These are phyloP conservation scores for Solanum lycopersicoides DNA, from an alignment of 257 asterid species.

Conservation along the genomic window DNA sequence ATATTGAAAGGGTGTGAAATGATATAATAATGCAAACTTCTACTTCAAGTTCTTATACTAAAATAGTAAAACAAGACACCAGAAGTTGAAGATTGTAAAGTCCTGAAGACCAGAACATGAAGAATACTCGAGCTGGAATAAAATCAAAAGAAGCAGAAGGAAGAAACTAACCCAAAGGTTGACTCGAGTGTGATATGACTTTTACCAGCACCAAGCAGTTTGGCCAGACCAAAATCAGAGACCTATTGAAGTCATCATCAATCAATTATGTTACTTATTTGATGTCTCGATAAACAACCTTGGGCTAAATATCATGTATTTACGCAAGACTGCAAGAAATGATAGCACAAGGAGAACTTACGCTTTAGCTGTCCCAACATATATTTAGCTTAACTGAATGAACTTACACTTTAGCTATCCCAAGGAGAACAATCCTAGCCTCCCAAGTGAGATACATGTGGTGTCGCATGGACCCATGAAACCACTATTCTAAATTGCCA, in stretches of 20 bases:
- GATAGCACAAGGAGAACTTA: not conserved
- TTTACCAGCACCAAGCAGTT: slow-evolving; percentile 16
- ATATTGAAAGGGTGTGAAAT: not conserved
- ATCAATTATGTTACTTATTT: slow-evolving; percentile 83
- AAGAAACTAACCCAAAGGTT: too few species aligned
- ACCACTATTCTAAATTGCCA: slow-evolving; percentile 19
- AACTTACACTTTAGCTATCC: slow-evolving; percentile 93
- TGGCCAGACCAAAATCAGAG: slow-evolving; percentile 56
- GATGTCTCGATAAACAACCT: slow-evolving; percentile 88
- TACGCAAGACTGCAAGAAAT: slow-evolving; percentile 62
- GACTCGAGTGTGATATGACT: too few species aligned
- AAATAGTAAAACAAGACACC: too few species aligned
- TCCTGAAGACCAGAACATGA: too few species aligned
- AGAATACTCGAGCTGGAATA: too few species aligned
- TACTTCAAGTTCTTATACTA: slow-evolving; percentile 10
- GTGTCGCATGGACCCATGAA: slow-evolving; percentile 89
- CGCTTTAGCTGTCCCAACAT: too few species aligned
- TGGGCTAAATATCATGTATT: slow-evolving; percentile 90
- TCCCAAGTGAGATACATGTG: slow-evolving; percentile 93
- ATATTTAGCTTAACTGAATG: not conserved
- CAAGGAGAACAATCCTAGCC: slow-evolving; percentile 79
- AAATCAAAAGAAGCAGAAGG: too few species aligned
- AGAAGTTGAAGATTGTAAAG: too few species aligned
- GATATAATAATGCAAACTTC: not conserved
- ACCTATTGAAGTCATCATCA: slow-evolving; percentile 81